Evolutionary conservation across 108 stramenopile genomes (phyloP).

Genomic region (Skeletonema potamos): DNA sequence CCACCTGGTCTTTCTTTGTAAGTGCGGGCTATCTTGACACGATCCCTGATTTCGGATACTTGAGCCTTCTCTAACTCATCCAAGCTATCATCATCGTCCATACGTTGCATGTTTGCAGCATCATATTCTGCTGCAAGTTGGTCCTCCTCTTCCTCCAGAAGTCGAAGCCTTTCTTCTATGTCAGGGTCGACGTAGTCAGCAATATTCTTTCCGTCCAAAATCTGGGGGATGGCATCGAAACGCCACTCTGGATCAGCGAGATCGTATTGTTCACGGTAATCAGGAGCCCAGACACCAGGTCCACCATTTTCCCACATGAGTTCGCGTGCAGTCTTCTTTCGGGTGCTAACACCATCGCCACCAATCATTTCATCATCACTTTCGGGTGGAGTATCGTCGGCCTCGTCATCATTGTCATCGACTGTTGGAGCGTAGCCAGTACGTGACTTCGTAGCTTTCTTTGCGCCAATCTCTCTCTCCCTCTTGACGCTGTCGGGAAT

Average conservation of each 20-base stretch:
- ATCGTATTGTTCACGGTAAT: constrained; percentile 94
- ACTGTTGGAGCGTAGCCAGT: constrained; percentile 75
- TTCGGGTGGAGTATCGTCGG: constrained; percentile 44
- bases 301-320: constrained; percentile 98
- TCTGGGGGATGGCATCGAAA: constrained; percentile 96
- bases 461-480: constrained; percentile 49
- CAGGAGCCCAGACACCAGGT: constrained; percentile 95
- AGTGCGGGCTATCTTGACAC: constrained; percentile 64
- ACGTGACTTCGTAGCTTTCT: constrained; percentile 56
- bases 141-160: constrained; percentile 91
- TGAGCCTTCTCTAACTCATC: constrained; percentile 82
- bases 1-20: constrained; percentile 59
- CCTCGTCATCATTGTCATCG: constrained; percentile 51
- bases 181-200: constrained; percentile 95
- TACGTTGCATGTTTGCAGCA: constrained; percentile 74
- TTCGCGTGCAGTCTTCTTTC: constrained; percentile 90
- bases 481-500: constrained; percentile 92
- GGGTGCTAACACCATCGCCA: constrained; percentile 17
- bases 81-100: constrained; percentile 79
- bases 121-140: constrained; percentile 77
- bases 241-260: constrained; percentile 91
- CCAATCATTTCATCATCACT: constrained; percentile 46
- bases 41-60: constrained; percentile 75
- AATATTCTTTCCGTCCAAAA: constrained; percentile 99
- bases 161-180: constrained; percentile 82